Evolutionary conservation across 331 rosid genomes (phyloP), one percentile per base, ranked within the genome.

Genomic region (Malus hybrid): DNA sequence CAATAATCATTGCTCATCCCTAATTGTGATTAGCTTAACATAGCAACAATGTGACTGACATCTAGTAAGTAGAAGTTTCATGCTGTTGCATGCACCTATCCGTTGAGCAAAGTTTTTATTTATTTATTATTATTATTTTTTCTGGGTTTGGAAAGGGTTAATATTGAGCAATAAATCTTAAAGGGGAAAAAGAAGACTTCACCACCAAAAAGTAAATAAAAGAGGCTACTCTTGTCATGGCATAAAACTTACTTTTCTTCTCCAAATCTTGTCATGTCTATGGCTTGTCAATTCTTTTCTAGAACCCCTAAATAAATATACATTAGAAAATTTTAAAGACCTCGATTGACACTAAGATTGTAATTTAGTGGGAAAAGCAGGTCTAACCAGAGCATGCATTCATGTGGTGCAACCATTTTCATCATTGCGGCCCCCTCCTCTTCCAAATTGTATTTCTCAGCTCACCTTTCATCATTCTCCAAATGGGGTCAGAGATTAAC

Each of bases 371-470:
- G 69, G 15, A n/a, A 46, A 73, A 61, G 27, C n/a, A 5, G 69
- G 50, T 4, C 50, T 3, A 3, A 44, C 50, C 50, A 44, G 50
- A 13, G 31, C 44, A n/a, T 61, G 77, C 24, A 56, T 24, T 14
- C 39, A 33, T 75, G 79, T 34, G 78, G 78, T 20, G 50, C 50
- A 34, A 11, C 44, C 55, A 24, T 14, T 71, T n/a, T 78, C 59
- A 78, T 78, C 60, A 71, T 71, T 54, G 70, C 59, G 46, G 5
- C 13, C 48, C 11, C 9, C 22, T 4, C 71, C 81, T 52, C 67
- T 18, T 64, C 69, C 67, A 52, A 46, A 19, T 12, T 22, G 12
- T 13, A 52, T 54, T 13, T 31, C 65, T 20, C 52, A 39, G 1
- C 66, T 20, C 52, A n/a, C 11, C 31, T 78, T 54, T 55, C 62